Evolutionary conservation across 2,329 filamentous ascomycete genomes (phyloP).

Genomic region (Venturia asperata): DNA sequence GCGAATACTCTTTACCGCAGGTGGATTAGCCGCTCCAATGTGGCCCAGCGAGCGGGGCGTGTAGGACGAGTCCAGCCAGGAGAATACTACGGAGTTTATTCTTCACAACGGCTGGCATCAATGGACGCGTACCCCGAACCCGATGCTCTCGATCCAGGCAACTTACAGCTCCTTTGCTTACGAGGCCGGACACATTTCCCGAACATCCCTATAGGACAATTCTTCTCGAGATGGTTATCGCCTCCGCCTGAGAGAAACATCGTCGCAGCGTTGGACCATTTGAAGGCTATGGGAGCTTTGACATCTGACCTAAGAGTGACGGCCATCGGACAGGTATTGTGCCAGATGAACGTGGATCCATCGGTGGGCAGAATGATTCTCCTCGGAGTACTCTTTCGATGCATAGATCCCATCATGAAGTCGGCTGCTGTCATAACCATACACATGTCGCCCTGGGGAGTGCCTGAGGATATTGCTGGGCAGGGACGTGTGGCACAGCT

Average conservation of each 20-base stretch:
- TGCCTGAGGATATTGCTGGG: constrained; percentile 25
- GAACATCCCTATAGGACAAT: background rate
- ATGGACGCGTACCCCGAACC: constrained; percentile 27
- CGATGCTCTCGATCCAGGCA: background rate
- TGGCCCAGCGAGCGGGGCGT: constrained; percentile 43
- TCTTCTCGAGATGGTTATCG: constrained; percentile 11
- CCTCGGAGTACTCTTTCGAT: constrained; percentile 45
- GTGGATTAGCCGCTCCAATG: constrained; percentile 44
- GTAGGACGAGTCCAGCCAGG: constrained; percentile 44
- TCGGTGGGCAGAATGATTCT: constrained; percentile 44
- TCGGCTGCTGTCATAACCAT: constrained; percentile 30
- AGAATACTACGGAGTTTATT: constrained; percentile 45
- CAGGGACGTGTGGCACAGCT: constrained; percentile 22
- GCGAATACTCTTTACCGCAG: constrained; percentile 36
- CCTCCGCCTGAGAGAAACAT: background rate
- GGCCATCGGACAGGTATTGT: constrained; percentile 40
- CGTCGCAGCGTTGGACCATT: constrained; percentile 32
- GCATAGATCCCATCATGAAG: constrained; percentile 45
- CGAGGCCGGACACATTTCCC: constrained; percentile 21
- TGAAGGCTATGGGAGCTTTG: constrained; percentile 38
- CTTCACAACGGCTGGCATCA: constrained; percentile 33
- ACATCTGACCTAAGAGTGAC: constrained; percentile 40
- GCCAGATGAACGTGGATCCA: constrained; percentile 30
- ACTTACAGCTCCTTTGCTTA: constrained; percentile 24
- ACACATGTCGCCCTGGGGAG: constrained; percentile 25